A percentile compares a stretch with the other conserved stretches of the same genome.
Evolutionary conservation across 1,139 yeast genomes (phyloP).

Genomic region (Candida sp.): DNA sequence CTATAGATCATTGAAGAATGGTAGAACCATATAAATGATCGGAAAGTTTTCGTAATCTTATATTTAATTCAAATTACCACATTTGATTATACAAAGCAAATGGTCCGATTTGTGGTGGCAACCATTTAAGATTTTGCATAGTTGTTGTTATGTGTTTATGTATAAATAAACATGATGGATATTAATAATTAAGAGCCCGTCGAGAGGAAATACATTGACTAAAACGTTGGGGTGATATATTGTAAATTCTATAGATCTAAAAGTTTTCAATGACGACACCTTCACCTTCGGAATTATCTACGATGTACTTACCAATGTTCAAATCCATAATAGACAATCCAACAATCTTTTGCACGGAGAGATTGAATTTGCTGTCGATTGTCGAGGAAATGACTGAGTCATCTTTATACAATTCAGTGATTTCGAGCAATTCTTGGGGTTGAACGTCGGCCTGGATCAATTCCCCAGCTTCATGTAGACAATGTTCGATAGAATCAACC

Average conservation of each 20-base stretch:
- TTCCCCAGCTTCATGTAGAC: constrained; percentile 64
- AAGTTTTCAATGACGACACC: constrained; percentile 6
- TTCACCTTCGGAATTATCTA: constrained; percentile 11
- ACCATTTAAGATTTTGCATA: no score
- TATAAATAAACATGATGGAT: no score
- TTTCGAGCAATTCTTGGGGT: constrained; percentile 37
- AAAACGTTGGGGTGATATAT: no score
- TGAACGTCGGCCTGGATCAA: constrained; percentile 42
- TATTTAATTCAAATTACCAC: no score
- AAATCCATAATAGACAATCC: constrained; percentile 65
- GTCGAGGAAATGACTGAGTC: constrained; percentile 5
- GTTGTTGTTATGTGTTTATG: no score
- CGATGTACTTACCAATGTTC: constrained; percentile 34
- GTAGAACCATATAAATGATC: no score
- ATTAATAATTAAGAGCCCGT: no score
- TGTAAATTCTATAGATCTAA: neutral
- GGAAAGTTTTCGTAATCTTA: no score
- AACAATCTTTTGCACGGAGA: constrained; percentile 50
- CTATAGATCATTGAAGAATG: no score
- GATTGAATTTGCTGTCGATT: constrained; percentile 13
- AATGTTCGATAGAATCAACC: constrained; percentile 59
- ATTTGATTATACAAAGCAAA: no score
- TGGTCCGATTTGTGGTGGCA: no score
- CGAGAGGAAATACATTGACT: no score
- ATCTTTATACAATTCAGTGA: constrained; percentile 29